Percentiles rank a stretch among this genome's conserved stretches.
Conservation (phyloP, 2,329 filamentous ascomycete species). For the Penicillium glabrum region DNA sequence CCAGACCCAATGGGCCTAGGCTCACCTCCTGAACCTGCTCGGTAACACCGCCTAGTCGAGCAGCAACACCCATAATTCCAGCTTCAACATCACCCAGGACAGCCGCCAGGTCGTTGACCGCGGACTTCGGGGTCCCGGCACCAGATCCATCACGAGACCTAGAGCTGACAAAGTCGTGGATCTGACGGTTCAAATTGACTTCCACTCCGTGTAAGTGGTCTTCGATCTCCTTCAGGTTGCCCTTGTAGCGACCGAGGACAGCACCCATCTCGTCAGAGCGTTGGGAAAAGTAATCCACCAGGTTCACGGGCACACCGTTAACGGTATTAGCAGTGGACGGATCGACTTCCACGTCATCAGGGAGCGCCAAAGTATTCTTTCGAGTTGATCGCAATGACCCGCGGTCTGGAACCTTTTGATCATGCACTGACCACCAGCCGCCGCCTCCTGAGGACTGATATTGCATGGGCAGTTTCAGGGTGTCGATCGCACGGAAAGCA, state of each 20-base stretch:
- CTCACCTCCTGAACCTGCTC: conserved; percentile 62
- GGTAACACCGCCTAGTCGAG: conserved; percentile 58
- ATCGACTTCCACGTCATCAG: conserved; percentile 46
- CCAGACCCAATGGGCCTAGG: conserved; percentile 40
- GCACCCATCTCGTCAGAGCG: conserved; percentile 62
- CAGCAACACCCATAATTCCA: conserved; percentile 63
- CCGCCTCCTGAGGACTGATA: conserved; percentile 54
- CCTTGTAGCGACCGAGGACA: conserved; percentile 58
- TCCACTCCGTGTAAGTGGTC: conserved; percentile 65
- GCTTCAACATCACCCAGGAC: conserved; percentile 66
- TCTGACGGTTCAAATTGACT: conserved; percentile 58
- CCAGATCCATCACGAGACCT: conserved; percentile 40
- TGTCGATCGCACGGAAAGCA: conserved; percentile 71
- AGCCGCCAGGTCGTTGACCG: conserved; percentile 51
- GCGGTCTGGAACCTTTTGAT: conserved; percentile 40
- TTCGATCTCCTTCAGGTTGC: conserved; percentile 64
- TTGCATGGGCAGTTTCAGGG: conserved; percentile 67
- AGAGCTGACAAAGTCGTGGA: conserved; percentile 54
- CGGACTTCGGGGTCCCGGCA: conserved; percentile 46
- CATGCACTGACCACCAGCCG: conserved; percentile 42
- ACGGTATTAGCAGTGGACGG: conserved; percentile 42
- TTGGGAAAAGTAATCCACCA: conserved; percentile 64
- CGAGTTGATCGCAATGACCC: conserved; percentile 40
- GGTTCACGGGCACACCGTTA: conserved; percentile 56
- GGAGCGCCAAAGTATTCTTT: conserved; percentile 48